Evolutionary conservation across 2,329 filamentous ascomycete genomes (phyloP).

Genomic region (Neopestalotiopsis sp.): DNA sequence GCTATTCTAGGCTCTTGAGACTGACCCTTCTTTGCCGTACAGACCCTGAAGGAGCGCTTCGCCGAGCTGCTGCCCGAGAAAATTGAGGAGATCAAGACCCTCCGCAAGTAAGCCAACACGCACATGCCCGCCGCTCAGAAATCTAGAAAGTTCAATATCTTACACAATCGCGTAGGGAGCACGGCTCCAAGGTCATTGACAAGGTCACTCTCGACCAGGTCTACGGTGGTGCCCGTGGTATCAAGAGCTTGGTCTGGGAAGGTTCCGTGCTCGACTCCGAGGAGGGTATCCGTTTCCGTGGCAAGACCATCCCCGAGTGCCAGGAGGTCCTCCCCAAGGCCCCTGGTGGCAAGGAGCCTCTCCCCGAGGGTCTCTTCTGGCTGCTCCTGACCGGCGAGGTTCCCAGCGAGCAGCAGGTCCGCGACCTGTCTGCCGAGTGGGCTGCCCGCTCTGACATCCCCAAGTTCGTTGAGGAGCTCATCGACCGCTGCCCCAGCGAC

Average conservation of each 20-base stretch:
- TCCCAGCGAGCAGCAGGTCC: slow-evolving; percentile 96
- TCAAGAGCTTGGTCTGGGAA: slow-evolving; percentile 99
- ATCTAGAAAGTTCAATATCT: slow-evolving; percentile 24
- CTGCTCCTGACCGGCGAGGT: slow-evolving; percentile 98
- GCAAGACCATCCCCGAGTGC: slow-evolving; percentile 99
- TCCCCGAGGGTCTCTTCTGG: slow-evolving; percentile 99
- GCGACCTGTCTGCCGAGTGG: slow-evolving; percentile 98
- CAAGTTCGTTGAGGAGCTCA: slow-evolving; percentile 98
- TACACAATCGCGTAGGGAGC: slow-evolving; percentile 65
- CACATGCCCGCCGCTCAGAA: not conserved
- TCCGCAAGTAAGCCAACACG: slow-evolving; percentile 77
- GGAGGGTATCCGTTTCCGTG: slow-evolving; percentile 99
- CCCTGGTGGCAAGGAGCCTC: slow-evolving; percentile 92
- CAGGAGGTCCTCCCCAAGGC: slow-evolving; percentile 97
- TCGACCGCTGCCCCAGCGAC: slow-evolving; percentile 98
- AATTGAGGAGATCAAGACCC: slow-evolving; percentile 98
- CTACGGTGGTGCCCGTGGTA: slow-evolving; percentile 98
- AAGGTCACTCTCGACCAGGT: slow-evolving; percentile 99
- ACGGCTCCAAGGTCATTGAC: slow-evolving; percentile 93
- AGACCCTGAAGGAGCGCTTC: slow-evolving; percentile 99
- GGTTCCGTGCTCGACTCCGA: slow-evolving; percentile 96
- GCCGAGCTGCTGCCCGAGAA: slow-evolving; percentile 94
- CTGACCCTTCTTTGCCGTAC: slow-evolving; percentile 25
- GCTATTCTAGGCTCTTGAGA: slow-evolving; percentile 16
- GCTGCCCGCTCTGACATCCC: slow-evolving; percentile 95